A percentile compares a stretch with the other conserved stretches of the same genome.
phyloP scores from a whole-genome alignment of 2,329 filamentous ascomycete genomes.

The Colletotrichum sp. region DNA sequence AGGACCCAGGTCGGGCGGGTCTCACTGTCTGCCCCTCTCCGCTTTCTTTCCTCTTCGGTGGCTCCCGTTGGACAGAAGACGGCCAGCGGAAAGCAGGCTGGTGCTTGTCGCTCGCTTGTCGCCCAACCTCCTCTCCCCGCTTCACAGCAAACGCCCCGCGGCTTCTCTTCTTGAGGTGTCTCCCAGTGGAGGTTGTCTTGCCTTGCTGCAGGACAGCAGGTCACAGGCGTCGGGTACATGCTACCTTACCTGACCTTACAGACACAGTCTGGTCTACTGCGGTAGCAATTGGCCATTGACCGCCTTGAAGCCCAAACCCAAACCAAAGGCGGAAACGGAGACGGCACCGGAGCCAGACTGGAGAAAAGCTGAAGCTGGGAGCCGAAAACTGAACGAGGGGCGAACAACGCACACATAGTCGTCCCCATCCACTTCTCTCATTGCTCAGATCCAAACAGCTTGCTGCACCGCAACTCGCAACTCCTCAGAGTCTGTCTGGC shows the following conservation, averaged over 20 bases:
- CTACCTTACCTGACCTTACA: neutral
- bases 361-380: neutral
- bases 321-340: neutral
- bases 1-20: neutral
- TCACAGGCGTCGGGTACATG: neutral
- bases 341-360: neutral
- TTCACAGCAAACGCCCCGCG: conserved; percentile 15
- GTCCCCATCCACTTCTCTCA: conserved; percentile 1
- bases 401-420: conserved; percentile 19
- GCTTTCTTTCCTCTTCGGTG: conserved; percentile 8
- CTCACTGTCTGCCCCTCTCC: conserved; percentile 10
- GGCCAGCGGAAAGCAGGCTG: neutral
- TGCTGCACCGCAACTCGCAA: neutral
- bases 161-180: neutral
- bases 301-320: conserved; percentile 15
- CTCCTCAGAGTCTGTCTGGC: neutral
- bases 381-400: conserved; percentile 9
- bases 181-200: neutral
- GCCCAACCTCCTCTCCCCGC: conserved; percentile 17
- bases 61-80: conserved; percentile 14
- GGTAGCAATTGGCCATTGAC: neutral
- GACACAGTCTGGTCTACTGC: neutral
- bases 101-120: neutral
- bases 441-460: neutral
- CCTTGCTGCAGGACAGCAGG: neutral